Evolutionary conservation across 2,329 filamentous ascomycete genomes (phyloP).

Genomic region (Macrophomina pseudophaseolina): DNA sequence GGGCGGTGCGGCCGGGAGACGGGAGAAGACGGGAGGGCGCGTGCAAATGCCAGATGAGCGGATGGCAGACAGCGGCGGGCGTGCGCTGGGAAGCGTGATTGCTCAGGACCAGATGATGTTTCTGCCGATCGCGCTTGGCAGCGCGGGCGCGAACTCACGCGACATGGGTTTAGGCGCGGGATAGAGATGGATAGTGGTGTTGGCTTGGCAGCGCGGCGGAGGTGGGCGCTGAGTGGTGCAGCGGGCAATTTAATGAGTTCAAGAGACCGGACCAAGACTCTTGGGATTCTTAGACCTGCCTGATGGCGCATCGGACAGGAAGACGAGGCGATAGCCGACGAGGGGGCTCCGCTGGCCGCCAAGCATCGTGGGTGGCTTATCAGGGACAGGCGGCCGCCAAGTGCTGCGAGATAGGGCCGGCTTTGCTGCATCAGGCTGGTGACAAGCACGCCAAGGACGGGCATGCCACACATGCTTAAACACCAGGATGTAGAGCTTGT

Average conservation of each 20-base stretch:
- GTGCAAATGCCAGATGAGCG: neutral
- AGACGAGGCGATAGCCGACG: neutral
- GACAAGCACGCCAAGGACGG: slow-evolving; percentile 14
- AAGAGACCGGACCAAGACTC: slow-evolving; percentile 3
- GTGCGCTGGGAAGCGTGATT: neutral
- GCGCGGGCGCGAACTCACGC: neutral
- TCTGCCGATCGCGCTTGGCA: slow-evolving; percentile 10
- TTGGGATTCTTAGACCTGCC: neutral
- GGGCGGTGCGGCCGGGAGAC: neutral
- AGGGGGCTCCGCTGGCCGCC: neutral
- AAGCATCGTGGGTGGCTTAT: slow-evolving; percentile 13
- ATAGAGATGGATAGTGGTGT: neutral
- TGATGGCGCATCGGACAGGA: neutral
- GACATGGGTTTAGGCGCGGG: neutral
- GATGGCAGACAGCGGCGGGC: too few species aligned
- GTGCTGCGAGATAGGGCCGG: neutral
- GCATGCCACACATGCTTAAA: slow-evolving; percentile 6
- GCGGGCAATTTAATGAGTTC: neutral
- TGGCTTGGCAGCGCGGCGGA: slow-evolving; percentile 12
- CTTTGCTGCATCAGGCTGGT: slow-evolving; percentile 13
- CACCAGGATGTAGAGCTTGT: neutral
- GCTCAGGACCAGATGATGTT: slow-evolving; percentile 2
- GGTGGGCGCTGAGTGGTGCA: slow-evolving; percentile 3
- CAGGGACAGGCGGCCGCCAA: slow-evolving; percentile 9
- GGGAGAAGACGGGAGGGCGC: neutral